Base-by-base conservation (phyloP, 2,329 filamentous ascomycete species). In the Hypomyces rosellus region DNA sequence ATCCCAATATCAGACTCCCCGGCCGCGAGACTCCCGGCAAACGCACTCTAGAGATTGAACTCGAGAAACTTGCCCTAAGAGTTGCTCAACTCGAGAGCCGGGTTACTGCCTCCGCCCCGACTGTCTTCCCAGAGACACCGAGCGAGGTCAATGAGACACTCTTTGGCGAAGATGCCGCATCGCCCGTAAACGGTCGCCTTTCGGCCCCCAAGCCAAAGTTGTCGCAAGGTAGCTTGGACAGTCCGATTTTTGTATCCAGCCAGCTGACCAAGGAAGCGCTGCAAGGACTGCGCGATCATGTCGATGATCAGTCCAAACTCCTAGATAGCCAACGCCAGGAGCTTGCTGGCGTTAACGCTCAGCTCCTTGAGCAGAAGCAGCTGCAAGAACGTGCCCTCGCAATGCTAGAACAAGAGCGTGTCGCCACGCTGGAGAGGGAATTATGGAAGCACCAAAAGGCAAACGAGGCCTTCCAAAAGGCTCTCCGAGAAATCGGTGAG, bases 401-500 rank as follows among this genome's bases (percentile, higher is more conserved):
- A 59, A 81, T 86, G 55, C 85, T 95, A 48, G 90, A 96, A 69
- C 82, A 87, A 57, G 85, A 90, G 67, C 90, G 93, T 59, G 92
- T 97, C 56, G 86, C 88, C 48, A 85, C 89, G 34, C 77, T 97
- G 38, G 92, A 97, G 72, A 83, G 92, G 52, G 93, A 99, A 70
- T 77, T 99, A 53, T 90, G 88, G 76, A 97, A 97, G 72, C 91
- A 96, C 65, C 91, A 96, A 67, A 93, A 96, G 71, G 93, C 95
- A 65, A 99, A 99, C 69, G 85, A 96, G 69, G 95, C 93, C 60
- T 99, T 97, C 79, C 91, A 97, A 67, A 97, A 97, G 70, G 93
- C 93, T 11, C 74, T 99, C 34, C 84, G 91, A 57, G 93, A 99
- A 69, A 97, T 99, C 59, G 93, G 93, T 60, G 93, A 92, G 65